Evolutionary conservation across 495 filamentous ascomycete genomes (phyloP).

Genomic region (Trichoderma erinaceum): DNA sequence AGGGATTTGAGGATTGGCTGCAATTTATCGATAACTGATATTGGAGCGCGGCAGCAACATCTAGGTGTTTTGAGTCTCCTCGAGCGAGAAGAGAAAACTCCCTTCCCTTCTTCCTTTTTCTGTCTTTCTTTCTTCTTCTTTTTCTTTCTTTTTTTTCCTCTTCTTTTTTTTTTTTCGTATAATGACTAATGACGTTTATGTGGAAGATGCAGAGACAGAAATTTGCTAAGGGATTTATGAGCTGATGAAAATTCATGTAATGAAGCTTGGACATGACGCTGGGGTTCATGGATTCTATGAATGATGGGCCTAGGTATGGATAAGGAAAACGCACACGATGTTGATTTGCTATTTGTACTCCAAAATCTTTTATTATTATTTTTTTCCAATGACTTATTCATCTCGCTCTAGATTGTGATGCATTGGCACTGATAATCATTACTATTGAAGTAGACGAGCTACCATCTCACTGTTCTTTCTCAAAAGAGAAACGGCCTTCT

Average conservation of each 20-base stretch:
- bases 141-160: neutral
- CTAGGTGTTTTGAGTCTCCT: neutral
- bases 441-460: too few relatives aligned
- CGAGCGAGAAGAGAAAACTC: too few relatives aligned
- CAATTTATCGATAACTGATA: neutral
- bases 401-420: too few relatives aligned
- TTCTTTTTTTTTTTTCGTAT: neutral
- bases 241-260: neutral
- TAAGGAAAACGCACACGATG: neutral
- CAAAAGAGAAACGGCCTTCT: neutral
- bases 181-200: neutral
- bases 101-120: constrained; percentile 3
- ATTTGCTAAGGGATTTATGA: neutral
- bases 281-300: neutral
- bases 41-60: too few relatives aligned
- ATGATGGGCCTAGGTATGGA: neutral
- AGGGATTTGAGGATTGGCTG: neutral
- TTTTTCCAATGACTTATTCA: too few relatives aligned
- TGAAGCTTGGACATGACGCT: neutral
- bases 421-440: too few relatives aligned
- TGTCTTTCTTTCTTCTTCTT: neutral
- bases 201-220: neutral
- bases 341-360: neutral
- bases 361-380: neutral
- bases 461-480: neutral